Base-by-base conservation (phyloP, 768 basidiomycete genomes). In the Podaxis carcinomalis region DNA sequence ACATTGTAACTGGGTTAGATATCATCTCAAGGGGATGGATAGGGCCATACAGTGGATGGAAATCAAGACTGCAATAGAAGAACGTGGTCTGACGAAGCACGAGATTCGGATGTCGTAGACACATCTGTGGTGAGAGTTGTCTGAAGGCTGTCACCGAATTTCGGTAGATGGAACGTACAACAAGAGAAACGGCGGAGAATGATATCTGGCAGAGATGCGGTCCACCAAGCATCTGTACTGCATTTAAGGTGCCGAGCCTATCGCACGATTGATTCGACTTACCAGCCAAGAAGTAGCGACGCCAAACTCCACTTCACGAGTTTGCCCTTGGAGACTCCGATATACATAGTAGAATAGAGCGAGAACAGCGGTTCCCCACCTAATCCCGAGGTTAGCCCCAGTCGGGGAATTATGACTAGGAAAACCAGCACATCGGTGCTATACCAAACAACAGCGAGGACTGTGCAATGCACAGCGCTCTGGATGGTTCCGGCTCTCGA, bases 381-480 rank as follows among this genome's bases (percentile, higher is more conserved):
- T 76, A 39, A 13, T 4, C 42, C 39, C 2, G 19, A 44, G n/a
- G 42, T 44, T 19, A 27, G 46, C 46, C 11, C 21, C 42, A 14
- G 39, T 49, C 25, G 23, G 6, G 28, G 10, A 37, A 21, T 14
- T 27, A 7, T n/a, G 35, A 14, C 9, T 16, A 21, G 49, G 32
- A 42, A 21, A 27, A 3, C 14, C 61, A 72, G 39, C 52, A 75
- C 77, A 78, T 78, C 5, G 78, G 78, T 19, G 67, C 71, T 9
- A 76, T 76, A 5, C 77, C 77, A 63, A 70, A 74, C 0, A 81
- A 61, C 2, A 81, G 65, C 0, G 79, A 71, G 1, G 79, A 71
- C 65, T 83, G 81, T 13, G 73, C 74, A 27, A 78, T 73, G 62
- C 81, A 83, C 0, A 83, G 66, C 0, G 66, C 64, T 42, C 69